Percentiles rank a stretch among this genome's conserved stretches.
Evolutionary conservation across 176 grass and related monocot genomes (phyloP).

Genomic region (Phragmites australis): DNA sequence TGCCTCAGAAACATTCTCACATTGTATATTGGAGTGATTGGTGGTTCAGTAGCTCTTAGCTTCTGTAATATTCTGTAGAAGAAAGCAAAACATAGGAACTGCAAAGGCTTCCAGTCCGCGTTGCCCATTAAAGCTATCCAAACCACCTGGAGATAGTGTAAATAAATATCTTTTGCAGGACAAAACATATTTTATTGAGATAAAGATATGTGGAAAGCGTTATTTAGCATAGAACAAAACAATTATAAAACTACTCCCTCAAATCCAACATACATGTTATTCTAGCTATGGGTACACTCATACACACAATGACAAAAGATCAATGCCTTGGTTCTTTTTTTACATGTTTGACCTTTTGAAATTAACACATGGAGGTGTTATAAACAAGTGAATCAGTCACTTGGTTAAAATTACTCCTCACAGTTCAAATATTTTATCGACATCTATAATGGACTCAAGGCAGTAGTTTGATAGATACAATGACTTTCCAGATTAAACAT

Average conservation of each 20-base stretch:
- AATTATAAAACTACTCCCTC: not conserved
- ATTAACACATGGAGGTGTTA: not conserved
- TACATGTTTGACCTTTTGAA: not conserved
- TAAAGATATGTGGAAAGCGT: not conserved
- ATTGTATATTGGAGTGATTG: constrained; percentile 75
- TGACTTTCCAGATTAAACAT: constrained; percentile 18
- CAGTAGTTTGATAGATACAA: not conserved
- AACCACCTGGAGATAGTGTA: constrained; percentile 59
- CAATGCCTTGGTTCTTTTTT: not conserved
- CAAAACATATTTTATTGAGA: not conserved
- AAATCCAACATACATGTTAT: not conserved
- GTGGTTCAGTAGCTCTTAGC: constrained; percentile 75
- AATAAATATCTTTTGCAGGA: constrained; percentile 37
- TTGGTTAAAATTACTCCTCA: not conserved
- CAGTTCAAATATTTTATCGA: not conserved
- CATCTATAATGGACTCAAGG: not conserved
- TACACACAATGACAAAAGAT: not conserved
- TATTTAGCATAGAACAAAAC: constrained; percentile 9
- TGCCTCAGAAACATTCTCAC: constrained; percentile 53
- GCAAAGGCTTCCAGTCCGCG: constrained; percentile 91
- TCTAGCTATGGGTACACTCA: not conserved
- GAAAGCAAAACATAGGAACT: constrained; percentile 89
- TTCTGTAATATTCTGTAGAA: constrained; percentile 99
- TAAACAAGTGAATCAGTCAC: not conserved
- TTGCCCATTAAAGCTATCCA: constrained; percentile 68